Evolutionary conservation across 331 rosid genomes (phyloP).

Genomic region (Quercus tomentella): DNA sequence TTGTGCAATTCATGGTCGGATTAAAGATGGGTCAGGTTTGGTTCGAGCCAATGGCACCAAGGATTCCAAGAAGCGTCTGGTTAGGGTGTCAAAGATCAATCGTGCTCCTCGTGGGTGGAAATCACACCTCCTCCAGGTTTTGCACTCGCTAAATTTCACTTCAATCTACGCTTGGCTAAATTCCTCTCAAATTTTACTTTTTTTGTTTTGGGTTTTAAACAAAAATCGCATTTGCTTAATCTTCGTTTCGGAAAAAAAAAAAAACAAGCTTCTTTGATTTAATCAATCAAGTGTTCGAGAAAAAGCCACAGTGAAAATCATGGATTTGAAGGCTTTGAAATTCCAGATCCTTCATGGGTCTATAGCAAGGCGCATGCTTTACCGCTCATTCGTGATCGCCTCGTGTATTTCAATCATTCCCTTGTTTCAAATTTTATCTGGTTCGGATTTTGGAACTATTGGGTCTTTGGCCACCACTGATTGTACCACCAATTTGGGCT

Average conservation of each 20-base stretch:
- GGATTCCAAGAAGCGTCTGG: slow-evolving; percentile 61
- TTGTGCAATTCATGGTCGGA: slow-evolving; percentile 9
- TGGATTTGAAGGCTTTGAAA: slow-evolving; percentile 42
- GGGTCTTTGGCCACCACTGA: slow-evolving; percentile 26
- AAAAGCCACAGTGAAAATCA: background rate
- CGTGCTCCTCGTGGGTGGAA: slow-evolving; percentile 97
- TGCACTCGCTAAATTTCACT: slow-evolving; percentile 64
- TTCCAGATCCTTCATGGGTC: slow-evolving; percentile 56
- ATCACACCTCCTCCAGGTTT: slow-evolving; percentile 93
- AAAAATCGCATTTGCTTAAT: background rate
- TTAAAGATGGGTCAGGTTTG: slow-evolving; percentile 29
- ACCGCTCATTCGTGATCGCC: slow-evolving; percentile 54
- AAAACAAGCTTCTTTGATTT: background rate
- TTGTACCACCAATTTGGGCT: slow-evolving; percentile 30
- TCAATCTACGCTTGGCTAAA: slow-evolving; percentile 19
- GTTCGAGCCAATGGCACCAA: slow-evolving; percentile 39
- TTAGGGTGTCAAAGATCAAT: slow-evolving; percentile 74
- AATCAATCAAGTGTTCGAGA: background rate
- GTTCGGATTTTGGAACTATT: slow-evolving; percentile 34
- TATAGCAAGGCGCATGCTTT: slow-evolving; percentile 46
- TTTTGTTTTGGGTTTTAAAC: too few relatives aligned
- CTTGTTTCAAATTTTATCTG: slow-evolving; percentile 38
- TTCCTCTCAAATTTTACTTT: slow-evolving; percentile 14
- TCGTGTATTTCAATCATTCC: slow-evolving; percentile 51
- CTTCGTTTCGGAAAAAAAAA: background rate